A percentile compares a stretch with the other conserved stretches of the same genome.
These are phyloP conservation scores for Serendipita sp. DNA, from an alignment of 768 basidiomycete genomes.

Conservation along the genomic window DNA sequence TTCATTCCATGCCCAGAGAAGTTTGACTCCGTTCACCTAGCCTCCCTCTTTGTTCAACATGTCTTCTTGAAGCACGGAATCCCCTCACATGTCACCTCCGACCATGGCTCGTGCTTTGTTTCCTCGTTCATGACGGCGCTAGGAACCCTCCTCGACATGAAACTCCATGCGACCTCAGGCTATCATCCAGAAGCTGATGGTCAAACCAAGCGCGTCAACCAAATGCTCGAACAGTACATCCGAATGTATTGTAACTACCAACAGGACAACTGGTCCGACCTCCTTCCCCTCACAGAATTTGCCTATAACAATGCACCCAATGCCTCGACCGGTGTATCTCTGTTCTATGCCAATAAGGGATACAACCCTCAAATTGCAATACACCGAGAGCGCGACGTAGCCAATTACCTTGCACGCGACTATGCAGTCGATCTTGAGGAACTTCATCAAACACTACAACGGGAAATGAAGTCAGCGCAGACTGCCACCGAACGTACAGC, in stretches of 20 bases:
- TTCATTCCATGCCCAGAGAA: slow-evolving; percentile 24
- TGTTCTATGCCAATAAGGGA: slow-evolving; percentile 21
- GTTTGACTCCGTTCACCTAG: slow-evolving; percentile 20
- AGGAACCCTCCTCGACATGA: slow-evolving; percentile 2
- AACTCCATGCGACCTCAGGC: slow-evolving; percentile 7
- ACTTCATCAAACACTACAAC: slow-evolving; percentile 12
- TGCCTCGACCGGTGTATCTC: slow-evolving; percentile 18
- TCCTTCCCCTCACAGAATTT: slow-evolving; percentile 20
- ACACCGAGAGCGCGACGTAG: slow-evolving; percentile 10
- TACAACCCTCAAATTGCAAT: slow-evolving; percentile 14
- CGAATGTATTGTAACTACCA: slow-evolving; percentile 16
- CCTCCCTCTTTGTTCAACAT: slow-evolving; percentile 23
- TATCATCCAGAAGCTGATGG: slow-evolving; percentile 10
- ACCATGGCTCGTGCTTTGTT: slow-evolving; percentile 9
- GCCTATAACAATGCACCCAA: slow-evolving; percentile 19
- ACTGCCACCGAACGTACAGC: slow-evolving; percentile 9
- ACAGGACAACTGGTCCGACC: slow-evolving; percentile 22
- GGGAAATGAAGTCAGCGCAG: slow-evolving; percentile 12
- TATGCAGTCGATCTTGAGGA: slow-evolving; percentile 15
- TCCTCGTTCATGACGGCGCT: slow-evolving; percentile 10
- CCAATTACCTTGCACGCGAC: slow-evolving; percentile 11
- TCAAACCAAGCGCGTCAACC: slow-evolving; percentile 17
- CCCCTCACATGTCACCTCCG: slow-evolving; percentile 9
- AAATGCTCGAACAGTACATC: slow-evolving; percentile 19
- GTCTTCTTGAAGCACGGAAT: slow-evolving; percentile 17